phyloP scores from a whole-genome alignment of 768 basidiomycete genomes.

The Dioszegia hungarica region DNA sequence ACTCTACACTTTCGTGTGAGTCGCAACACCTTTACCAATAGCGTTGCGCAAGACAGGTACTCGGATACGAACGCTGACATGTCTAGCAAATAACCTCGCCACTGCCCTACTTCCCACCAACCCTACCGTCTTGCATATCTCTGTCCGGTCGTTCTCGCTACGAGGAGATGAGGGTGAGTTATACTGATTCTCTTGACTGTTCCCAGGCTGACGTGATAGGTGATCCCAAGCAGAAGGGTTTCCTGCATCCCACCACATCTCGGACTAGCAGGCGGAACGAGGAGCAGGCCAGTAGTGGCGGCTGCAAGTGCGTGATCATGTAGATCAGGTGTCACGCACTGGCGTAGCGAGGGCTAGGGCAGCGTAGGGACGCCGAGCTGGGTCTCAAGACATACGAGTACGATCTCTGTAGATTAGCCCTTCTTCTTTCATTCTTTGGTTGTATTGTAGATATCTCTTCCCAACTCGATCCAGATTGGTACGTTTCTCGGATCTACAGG shows the following conservation, averaged over 20 bases:
- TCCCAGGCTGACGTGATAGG: not conserved
- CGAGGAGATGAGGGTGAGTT: slow-evolving; percentile 38
- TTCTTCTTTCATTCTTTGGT: not conserved
- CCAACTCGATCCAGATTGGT: no score
- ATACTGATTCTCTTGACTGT: not conserved
- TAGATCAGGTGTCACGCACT: no score
- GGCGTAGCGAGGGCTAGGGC: no score
- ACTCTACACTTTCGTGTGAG: slow-evolving; percentile 39
- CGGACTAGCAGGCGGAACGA: slow-evolving; percentile 9
- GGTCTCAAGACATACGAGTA: no score
- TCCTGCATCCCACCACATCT: slow-evolving; percentile 14
- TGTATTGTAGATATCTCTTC: slow-evolving; percentile 1
- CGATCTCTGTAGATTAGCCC: no score
- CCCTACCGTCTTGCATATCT: slow-evolving; percentile 45
- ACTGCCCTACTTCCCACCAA: slow-evolving; percentile 14
- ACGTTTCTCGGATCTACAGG: no score
- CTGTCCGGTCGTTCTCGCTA: slow-evolving; percentile 43
- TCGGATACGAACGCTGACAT: no score
- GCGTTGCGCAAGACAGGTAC: not conserved
- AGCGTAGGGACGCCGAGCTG: no score
- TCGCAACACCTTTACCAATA: not conserved
- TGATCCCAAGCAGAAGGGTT: slow-evolving; percentile 27
- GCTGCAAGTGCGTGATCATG: slow-evolving; percentile 48
- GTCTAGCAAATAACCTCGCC: slow-evolving; percentile 40
- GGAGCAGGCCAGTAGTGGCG: slow-evolving; percentile 25